phyloP scores from a whole-genome alignment of 1,284 basidiomycete species.

The Tetrapyrgos nigripes region DNA sequence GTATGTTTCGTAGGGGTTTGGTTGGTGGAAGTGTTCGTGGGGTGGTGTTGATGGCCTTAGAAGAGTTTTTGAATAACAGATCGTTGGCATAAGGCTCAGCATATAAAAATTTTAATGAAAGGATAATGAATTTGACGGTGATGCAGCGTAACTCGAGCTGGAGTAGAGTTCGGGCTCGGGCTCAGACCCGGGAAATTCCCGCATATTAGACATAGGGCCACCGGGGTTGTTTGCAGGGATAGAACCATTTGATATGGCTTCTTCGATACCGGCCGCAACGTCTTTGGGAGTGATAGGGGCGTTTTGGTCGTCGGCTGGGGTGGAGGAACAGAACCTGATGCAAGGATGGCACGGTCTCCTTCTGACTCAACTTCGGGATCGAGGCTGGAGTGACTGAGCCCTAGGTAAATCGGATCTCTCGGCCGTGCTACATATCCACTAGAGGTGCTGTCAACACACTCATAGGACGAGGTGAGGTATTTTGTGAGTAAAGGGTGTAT shows the following conservation, averaged over 20 bases:
- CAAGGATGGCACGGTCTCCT: conserved; percentile 70
- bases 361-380: conserved; percentile 85
- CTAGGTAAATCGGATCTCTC: conserved; percentile 65
- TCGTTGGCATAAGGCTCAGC: background rate
- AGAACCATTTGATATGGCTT: conserved; percentile 49
- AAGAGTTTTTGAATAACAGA: background rate
- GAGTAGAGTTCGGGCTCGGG: background rate
- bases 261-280: conserved; percentile 57
- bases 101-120: background rate
- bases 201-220: conserved; percentile 45
- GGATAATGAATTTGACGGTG: background rate
- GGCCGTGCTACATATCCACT: no score
- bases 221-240: conserved; percentile 33
- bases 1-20: background rate
- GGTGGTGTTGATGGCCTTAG: background rate
- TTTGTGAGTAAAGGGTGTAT: conserved; percentile 66
- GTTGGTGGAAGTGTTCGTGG: background rate
- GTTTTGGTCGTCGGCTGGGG: conserved; percentile 54
- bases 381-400: no score
- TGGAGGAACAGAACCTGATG: conserved; percentile 47
- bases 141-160: background rate
- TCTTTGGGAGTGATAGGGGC: conserved; percentile 58
- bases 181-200: conserved; percentile 27
- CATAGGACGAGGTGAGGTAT: conserved; percentile 58
- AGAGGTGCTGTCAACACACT: conserved; percentile 69